Evolutionary conservation across 768 basidiomycete genomes (phyloP), one percentile per base, ranked within the genome.

Genomic region (Lentinula sp.): DNA sequence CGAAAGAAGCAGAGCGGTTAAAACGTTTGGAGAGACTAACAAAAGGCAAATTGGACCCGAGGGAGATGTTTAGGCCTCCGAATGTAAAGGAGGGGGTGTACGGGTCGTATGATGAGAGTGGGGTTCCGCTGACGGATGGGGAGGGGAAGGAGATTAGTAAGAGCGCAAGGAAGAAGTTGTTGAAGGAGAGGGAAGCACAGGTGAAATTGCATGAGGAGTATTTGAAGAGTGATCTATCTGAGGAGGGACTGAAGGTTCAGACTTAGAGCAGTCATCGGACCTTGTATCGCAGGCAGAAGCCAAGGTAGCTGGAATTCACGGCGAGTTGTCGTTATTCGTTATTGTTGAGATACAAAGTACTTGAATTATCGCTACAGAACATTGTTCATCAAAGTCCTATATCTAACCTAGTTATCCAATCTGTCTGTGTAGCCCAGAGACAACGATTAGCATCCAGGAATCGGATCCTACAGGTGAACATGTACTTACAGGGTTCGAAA

Each of bases 91-190:
- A 88, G 67, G 89, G 87, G 15, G 76, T 73, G n/a, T 98, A 91
- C 69, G 76, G 83, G 6, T 87, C 84, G 56, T 99, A 93, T 92
- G 84, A 95, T 72, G 91, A 87, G 53, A 73, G 79, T 43, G 97
- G 97, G 0, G 61, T 98, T 45, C 97, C 97, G 23, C 78, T 87
- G 11, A 89, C 88, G n/a, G 93, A 95, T 68, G 82, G 79, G 0
- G 84, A 90, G 53, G 95, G 95, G 5, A 86, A 87, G 64, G 93
- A 93, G 65, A 71, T 98, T 32, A 88, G 86, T 69, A 97, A 96
- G 78, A 89, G 80, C 63, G 78, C 82, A 61, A 73, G 69, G 48
- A 99, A 98, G 81, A 94, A 86, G 68, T 71, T 86, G 23, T 74
- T 76, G 70, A 98, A 97, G 73, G 84, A 86, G 34, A 86, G 82